Evolutionary conservation across 371 early-diverging fungal genomes (phyloP).

Genomic region (Mortierella polycephala): DNA sequence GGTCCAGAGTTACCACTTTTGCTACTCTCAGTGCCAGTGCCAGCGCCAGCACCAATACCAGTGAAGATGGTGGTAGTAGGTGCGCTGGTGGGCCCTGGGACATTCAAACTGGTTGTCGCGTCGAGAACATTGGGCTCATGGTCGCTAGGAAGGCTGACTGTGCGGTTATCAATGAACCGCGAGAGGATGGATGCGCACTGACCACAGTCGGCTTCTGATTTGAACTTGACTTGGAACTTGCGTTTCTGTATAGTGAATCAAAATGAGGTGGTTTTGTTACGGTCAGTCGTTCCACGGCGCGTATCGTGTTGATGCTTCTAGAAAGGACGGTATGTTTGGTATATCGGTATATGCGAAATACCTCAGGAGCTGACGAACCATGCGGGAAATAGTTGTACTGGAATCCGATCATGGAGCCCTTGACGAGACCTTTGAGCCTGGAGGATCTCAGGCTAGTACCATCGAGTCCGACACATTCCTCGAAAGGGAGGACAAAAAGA

Average conservation of each 20-base stretch:
- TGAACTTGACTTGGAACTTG: constrained; percentile 40
- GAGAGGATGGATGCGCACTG: constrained; percentile 20
- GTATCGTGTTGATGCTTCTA: no score
- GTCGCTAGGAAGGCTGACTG: background rate
- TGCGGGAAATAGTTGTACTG: background rate
- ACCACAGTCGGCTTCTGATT: constrained; percentile 15
- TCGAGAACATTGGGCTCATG: background rate
- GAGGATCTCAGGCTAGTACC: background rate
- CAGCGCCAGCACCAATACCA: no score
- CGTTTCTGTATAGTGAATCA: background rate
- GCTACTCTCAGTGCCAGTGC: no score
- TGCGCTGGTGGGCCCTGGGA: background rate
- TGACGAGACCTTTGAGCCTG: constrained; percentile 14
- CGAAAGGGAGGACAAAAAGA: background rate
- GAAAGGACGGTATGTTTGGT: background rate
- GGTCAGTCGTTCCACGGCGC: no score
- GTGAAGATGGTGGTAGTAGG: background rate
- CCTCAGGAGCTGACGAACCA: background rate
- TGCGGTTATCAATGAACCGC: constrained; percentile 18
- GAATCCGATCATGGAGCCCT: constrained; percentile 17
- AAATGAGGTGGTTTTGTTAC: no score
- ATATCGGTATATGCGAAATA: background rate
- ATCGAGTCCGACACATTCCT: constrained; percentile 9
- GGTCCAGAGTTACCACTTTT: background rate
- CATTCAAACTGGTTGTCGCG: background rate